Evolutionary conservation across 2,329 filamentous ascomycete species (phyloP), one percentile per base, ranked within the genome.

Genomic region (Fusarium aywerte): DNA sequence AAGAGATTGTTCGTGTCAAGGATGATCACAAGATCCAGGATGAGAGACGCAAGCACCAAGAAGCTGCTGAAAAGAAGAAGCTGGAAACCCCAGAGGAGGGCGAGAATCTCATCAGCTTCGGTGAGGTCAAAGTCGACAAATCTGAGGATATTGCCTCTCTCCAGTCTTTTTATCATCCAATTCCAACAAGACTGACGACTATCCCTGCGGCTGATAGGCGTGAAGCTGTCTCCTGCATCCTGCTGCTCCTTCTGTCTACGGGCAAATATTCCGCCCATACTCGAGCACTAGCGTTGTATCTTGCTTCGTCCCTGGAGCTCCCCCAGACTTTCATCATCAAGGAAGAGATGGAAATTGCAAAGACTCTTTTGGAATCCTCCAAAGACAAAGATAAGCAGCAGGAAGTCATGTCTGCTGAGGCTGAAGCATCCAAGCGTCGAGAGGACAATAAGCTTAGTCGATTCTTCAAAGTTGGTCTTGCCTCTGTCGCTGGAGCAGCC

Each of bases 381-480:
- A 81, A 83, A 21, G 77, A 80, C 5, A 76, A 80, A n/a, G 77
- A 80, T 10, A 73, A 75, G 61, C 68, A 77, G 64, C 74, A 76
- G 65, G 64, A 84, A 21, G 68, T 73, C 42, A 90, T 96, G 82
- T 90, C 89, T 1, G 92, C 91, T 1, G 91, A 94, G 62, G 87
- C 89, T 2, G 93, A 96, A 75, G 89, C 89, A 0, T 87, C 90
- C 73, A 91, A 91, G 75, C 88, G 90, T 53, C 85, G 85, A 15
- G 89, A 94, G 65, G 86, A 92, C 60, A 91, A 90, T 54, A 88
- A 91, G 69, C 80, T 85, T 10, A 84, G 87, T 20, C 84, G 93
- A 10, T 91, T 91, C 76, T 97, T 92, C 92, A 97, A 97, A 76
- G 93, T 97, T 20, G 93, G 94, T 0, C 83, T 97, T 25, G 95